phyloP scores from a whole-genome alignment of 2,329 filamentous ascomycete species.

The Epichloe baconii region DNA sequence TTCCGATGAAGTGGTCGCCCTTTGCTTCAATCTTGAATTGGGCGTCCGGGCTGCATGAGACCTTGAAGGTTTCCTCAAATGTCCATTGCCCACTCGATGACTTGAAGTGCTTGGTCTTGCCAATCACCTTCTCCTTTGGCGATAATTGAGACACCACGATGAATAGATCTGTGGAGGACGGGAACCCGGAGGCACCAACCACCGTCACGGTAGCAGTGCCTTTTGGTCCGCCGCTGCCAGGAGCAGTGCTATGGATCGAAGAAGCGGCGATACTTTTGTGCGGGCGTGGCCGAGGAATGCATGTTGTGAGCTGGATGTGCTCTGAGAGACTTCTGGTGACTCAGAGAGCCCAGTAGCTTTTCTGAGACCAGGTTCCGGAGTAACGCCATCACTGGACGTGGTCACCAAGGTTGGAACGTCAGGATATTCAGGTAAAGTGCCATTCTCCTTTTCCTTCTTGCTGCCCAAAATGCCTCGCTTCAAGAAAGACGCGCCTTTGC shows the following conservation, averaged over 20 bases:
- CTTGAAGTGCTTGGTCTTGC: slow-evolving; percentile 90
- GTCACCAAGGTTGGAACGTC: slow-evolving; percentile 24
- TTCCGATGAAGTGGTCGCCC: slow-evolving; percentile 73
- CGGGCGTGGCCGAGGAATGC: slow-evolving; percentile 29
- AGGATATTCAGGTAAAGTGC: slow-evolving; percentile 27
- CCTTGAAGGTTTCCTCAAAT: slow-evolving; percentile 70
- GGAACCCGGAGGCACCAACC: slow-evolving; percentile 65
- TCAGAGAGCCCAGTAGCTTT: slow-evolving; percentile 26
- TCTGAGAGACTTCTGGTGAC: slow-evolving; percentile 17
- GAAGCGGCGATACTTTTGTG: slow-evolving; percentile 48
- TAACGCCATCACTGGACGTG: slow-evolving; percentile 21
- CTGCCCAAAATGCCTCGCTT: slow-evolving; percentile 68
- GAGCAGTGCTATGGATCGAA: slow-evolving; percentile 52
- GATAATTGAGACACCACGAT: slow-evolving; percentile 55
- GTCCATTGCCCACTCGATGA: slow-evolving; percentile 48
- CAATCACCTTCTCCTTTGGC: slow-evolving; percentile 62
- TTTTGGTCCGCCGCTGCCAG: slow-evolving; percentile 40
- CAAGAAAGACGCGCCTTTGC: slow-evolving; percentile 83
- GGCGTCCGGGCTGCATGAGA: slow-evolving; percentile 64
- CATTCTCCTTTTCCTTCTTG: slow-evolving; percentile 51
- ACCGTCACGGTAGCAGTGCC: slow-evolving; percentile 74
- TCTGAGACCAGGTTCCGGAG: slow-evolving; percentile 25
- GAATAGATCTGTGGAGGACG: slow-evolving; percentile 64
- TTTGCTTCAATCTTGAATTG: slow-evolving; percentile 80
- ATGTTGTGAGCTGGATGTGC: slow-evolving; percentile 15